Percentiles rank a stretch among this genome's conserved stretches.
Conservation (phyloP, 352 stramenopile genomes). For the Stramenopiles sp. region DNA sequence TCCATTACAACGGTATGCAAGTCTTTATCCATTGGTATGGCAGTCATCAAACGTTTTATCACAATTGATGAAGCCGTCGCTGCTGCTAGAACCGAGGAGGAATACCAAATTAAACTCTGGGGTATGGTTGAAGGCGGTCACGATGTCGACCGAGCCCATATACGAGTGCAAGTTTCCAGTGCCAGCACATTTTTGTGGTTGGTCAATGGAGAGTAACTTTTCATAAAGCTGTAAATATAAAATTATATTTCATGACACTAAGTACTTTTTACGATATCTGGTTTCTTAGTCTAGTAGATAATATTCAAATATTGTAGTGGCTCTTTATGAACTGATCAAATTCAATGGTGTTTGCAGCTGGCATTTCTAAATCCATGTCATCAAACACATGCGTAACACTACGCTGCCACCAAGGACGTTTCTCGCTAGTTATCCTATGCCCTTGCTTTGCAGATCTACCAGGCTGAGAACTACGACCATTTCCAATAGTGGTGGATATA, state of each 20-base stretch:
- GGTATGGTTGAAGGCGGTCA: slow-evolving; percentile 60
- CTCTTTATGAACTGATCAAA: neutral
- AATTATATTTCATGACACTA: too few species aligned
- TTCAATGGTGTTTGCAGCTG: neutral
- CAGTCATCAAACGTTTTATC: neutral
- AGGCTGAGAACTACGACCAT: neutral
- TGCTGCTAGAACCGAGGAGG: slow-evolving; percentile 41
- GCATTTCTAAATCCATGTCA: neutral
- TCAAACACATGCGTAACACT: neutral
- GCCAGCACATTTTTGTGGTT: slow-evolving; percentile 56
- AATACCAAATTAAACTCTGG: slow-evolving; percentile 64
- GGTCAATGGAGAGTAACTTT: too few species aligned
- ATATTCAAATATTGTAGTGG: too few species aligned
- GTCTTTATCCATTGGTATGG: neutral
- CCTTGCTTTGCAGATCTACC: too few species aligned
- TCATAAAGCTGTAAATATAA: too few species aligned
- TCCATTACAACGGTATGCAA: neutral
- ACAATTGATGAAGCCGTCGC: neutral
- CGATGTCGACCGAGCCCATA: slow-evolving; percentile 62
- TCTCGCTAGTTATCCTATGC: neutral
- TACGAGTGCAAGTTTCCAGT: slow-evolving; percentile 48
- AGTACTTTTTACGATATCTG: too few species aligned
- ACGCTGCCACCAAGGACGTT: neutral
- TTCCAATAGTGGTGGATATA: neutral
- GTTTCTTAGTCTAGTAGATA: too few species aligned